A percentile compares a stretch with the other conserved stretches of the same genome.
phyloP scores from a whole-genome alignment of 257 asterid species.

The Cordia subcordata region DNA sequence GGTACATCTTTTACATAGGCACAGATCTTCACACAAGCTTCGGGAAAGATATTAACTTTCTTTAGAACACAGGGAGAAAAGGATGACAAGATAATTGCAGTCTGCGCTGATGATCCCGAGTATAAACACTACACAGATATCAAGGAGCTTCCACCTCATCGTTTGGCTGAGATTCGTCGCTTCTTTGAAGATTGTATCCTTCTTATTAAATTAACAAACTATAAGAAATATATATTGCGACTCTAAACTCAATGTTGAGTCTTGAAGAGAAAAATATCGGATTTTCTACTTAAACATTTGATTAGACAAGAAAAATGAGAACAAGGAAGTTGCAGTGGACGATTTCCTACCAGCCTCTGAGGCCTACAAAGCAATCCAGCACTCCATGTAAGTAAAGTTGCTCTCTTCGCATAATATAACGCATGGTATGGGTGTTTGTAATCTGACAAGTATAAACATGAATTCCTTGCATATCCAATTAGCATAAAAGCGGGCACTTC shows the following conservation, averaged over 20 bases:
- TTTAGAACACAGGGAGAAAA: conserved; percentile 60
- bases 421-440: neutral
- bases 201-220: neutral
- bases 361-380: conserved; percentile 74
- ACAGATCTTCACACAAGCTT: conserved; percentile 4
- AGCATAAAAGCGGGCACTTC: too few species aligned
- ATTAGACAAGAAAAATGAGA: conserved; percentile 89
- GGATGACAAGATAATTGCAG: conserved; percentile 97
- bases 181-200: conserved; percentile 97
- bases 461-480: neutral
- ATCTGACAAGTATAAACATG: neutral
- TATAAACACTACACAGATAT: conserved; percentile 75
- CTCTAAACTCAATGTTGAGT: neutral
- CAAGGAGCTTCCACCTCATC: conserved; percentile 89
- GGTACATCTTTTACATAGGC: conserved; percentile 32
- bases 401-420: too few species aligned
- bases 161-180: conserved; percentile 89
- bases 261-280: too few species aligned
- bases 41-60: conserved; percentile 3
- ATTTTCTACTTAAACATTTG: conserved; percentile 29
- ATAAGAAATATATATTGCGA: neutral
- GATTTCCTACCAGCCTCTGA: conserved; percentile 67
- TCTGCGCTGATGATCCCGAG: conserved; percentile 94
- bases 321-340: conserved; percentile 84
- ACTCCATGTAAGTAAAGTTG: conserved; percentile 60